phyloP scores from a whole-genome alignment of 2,329 filamentous ascomycete species.

The Rhynchosporium graminicola region DNA sequence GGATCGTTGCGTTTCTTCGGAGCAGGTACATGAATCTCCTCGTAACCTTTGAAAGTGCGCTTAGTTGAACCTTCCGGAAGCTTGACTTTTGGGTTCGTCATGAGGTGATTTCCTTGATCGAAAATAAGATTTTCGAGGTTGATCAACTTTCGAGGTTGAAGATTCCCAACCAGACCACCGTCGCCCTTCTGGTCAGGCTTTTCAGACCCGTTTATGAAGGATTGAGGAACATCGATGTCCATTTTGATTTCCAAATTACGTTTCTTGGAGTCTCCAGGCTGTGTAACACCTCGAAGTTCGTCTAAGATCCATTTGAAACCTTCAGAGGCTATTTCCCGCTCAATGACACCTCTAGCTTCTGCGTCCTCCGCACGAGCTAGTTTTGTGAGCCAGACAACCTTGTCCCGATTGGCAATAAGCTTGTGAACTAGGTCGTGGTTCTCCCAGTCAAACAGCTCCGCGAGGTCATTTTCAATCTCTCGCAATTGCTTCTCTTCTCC shows the following conservation, averaged over 20 bases:
- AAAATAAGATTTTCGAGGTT: conserved; percentile 96
- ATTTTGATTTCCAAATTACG: conserved; percentile 87
- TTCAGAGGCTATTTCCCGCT: conserved; percentile 88
- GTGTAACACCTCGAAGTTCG: conserved; percentile 76
- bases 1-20: conserved; percentile 86
- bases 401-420: conserved; percentile 87
- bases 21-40: conserved; percentile 94
- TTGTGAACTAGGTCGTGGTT: conserved; percentile 90
- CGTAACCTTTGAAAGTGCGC: conserved; percentile 94
- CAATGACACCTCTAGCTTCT: conserved; percentile 72
- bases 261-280: conserved; percentile 57
- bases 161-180: conserved; percentile 72
- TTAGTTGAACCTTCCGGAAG: conserved; percentile 94
- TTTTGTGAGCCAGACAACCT: conserved; percentile 92
- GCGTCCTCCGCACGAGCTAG: conserved; percentile 81
- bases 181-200: conserved; percentile 58
- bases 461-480: conserved; percentile 96
- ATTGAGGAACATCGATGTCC: conserved; percentile 78
- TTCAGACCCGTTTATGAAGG: conserved; percentile 53
- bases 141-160: conserved; percentile 84
- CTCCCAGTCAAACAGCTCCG: conserved; percentile 98
- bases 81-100: conserved; percentile 97
- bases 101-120: conserved; percentile 96
- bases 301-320: conserved; percentile 85
- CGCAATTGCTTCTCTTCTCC: conserved; percentile 83